A percentile compares a stretch with the other conserved stretches of the same genome.
Evolutionary conservation across 192 early-diverging fungal genomes (phyloP).

Genomic region (Coemansia sp.): DNA sequence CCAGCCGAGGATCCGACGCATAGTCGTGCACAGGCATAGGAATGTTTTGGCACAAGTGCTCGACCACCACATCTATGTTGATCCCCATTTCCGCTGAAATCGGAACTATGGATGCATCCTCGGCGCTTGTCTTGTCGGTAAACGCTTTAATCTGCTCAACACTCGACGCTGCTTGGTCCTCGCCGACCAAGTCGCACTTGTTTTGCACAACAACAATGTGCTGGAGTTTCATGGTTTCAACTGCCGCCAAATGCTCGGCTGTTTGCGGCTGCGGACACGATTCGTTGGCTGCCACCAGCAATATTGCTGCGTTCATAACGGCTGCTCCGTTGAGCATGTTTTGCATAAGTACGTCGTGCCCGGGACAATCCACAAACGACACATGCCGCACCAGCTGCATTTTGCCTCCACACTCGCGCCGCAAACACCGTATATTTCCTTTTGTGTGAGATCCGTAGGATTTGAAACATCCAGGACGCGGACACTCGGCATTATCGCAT

Average conservation of each 20-base stretch:
- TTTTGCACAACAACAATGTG: slow-evolving; percentile 97
- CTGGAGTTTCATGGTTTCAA: slow-evolving; percentile 96
- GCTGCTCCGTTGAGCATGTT: slow-evolving; percentile 98
- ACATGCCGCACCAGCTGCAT: slow-evolving; percentile 89
- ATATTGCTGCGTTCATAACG: slow-evolving; percentile 96
- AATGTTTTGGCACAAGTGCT: slow-evolving; percentile 55
- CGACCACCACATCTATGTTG: background rate
- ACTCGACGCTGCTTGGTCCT: slow-evolving; percentile 80
- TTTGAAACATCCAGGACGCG: slow-evolving; percentile 89
- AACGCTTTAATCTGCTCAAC: slow-evolving; percentile 18
- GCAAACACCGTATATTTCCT: too few relatives aligned
- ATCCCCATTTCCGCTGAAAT: background rate
- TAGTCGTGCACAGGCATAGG: slow-evolving; percentile 93
- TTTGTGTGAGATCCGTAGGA: background rate
- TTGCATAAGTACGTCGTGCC: slow-evolving; percentile 99
- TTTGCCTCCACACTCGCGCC: slow-evolving; percentile 64
- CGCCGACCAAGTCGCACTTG: slow-evolving; percentile 95
- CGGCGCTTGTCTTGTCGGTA: background rate
- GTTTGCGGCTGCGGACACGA: slow-evolving; percentile 98
- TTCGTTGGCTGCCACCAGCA: slow-evolving; percentile 97
- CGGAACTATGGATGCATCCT: background rate
- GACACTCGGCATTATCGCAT: slow-evolving; percentile 87
- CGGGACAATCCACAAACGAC: slow-evolving; percentile 97
- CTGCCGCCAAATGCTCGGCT: slow-evolving; percentile 95
- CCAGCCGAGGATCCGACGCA: slow-evolving; percentile 81